Conservation (phyloP, 225 moss, liverwort and hornwort species). For the Sphagnum contortum region DNA sequence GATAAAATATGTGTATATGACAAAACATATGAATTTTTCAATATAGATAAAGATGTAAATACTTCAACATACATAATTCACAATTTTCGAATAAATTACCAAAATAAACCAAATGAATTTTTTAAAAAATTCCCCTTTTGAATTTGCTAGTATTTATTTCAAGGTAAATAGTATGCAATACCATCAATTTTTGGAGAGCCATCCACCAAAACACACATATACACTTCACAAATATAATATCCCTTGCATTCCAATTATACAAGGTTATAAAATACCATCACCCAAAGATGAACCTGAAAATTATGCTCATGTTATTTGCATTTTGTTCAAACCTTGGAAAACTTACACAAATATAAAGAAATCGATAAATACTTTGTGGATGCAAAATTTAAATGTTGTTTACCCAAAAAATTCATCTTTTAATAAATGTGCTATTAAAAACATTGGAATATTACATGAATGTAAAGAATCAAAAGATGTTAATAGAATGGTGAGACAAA, state of each 20-base stretch:
- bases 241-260: not conserved
- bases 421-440: not conserved
- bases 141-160: not conserved
- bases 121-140: not conserved
- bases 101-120: not conserved
- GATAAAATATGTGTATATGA: not conserved
- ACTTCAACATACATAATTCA: not conserved
- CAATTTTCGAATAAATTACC: not conserved
- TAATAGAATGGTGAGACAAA: not conserved
- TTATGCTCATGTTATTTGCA: not conserved
- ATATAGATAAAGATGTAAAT: constrained; percentile 1
- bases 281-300: not conserved
- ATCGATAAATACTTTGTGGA: not conserved
- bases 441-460: not conserved
- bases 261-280: not conserved
- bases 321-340: not conserved
- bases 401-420: not conserved
- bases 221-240: constrained; percentile 3
- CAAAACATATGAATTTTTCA: not conserved
- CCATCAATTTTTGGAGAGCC: not conserved
- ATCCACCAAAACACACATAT: not conserved
- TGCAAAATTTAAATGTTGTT: not conserved
- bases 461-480: not conserved
- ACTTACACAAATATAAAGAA: not conserved
- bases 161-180: not conserved